Conservation (phyloP, 306 rosid genomes). For the Trifolium repens region DNA sequence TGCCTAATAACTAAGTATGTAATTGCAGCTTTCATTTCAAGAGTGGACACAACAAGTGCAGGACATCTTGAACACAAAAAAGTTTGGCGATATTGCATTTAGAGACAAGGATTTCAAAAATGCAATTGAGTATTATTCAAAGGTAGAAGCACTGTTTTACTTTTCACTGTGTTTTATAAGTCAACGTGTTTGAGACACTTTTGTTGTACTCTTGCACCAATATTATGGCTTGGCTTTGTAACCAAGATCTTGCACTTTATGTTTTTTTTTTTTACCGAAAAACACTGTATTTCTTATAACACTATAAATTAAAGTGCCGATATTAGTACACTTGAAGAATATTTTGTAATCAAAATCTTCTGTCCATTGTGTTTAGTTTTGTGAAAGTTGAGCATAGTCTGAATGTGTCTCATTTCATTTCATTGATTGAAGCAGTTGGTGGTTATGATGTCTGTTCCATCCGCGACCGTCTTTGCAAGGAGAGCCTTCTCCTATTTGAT, state of each 20-base stretch:
- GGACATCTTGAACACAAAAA: slow-evolving; percentile 90
- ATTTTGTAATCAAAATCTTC: background rate
- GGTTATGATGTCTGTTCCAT: slow-evolving; percentile 79
- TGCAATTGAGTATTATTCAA: slow-evolving; percentile 93
- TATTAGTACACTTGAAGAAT: background rate
- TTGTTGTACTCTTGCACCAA: background rate
- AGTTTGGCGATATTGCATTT: slow-evolving; percentile 92
- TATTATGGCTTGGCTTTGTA: background rate
- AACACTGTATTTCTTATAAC: background rate
- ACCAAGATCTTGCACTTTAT: background rate
- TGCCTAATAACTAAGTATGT: slow-evolving; percentile 19
- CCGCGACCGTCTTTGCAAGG: slow-evolving; percentile 85
- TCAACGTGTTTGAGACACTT: background rate
- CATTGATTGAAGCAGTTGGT: slow-evolving; percentile 61
- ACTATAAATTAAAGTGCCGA: background rate
- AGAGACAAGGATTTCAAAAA: slow-evolving; percentile 92
- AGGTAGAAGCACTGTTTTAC: slow-evolving; percentile 55
- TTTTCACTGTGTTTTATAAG: background rate
- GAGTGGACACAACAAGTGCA: slow-evolving; percentile 99
- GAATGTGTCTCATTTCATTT: background rate
- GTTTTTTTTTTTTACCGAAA: background rate
- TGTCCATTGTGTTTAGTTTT: background rate
- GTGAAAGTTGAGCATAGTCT: slow-evolving; percentile 13
- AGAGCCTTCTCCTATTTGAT: slow-evolving; percentile 87
- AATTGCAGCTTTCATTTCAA: slow-evolving; percentile 91